Evolutionary conservation across 345 rosid species (phyloP).

Genomic region (Bruguiera sexangula): DNA sequence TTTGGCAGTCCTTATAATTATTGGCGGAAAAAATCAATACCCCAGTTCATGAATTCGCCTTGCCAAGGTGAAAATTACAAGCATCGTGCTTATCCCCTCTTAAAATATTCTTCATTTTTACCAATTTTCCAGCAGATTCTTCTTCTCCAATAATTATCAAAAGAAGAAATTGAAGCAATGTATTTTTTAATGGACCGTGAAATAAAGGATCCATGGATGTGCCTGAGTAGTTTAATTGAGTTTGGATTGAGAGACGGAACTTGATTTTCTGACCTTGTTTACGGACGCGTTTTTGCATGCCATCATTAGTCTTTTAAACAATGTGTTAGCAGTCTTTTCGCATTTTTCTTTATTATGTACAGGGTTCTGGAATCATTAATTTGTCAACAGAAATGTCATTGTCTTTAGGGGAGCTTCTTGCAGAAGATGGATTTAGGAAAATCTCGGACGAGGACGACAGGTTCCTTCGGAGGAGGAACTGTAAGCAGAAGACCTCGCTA

Average conservation of each 20-base stretch:
- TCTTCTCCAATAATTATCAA: background rate
- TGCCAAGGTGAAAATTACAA: conserved; percentile 1
- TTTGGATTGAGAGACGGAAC: background rate
- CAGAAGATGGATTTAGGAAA: conserved; percentile 56
- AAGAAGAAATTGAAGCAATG: background rate
- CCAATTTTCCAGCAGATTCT: background rate
- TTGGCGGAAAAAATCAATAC: background rate
- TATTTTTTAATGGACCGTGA: background rate
- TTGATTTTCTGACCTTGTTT: background rate
- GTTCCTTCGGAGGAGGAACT: conserved; percentile 33
- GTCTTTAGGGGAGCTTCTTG: conserved; percentile 61
- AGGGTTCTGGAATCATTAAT: background rate
- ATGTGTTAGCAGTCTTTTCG: background rate
- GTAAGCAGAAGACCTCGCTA: conserved; percentile 15
- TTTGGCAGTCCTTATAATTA: conserved; percentile 13
- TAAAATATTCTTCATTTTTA: conserved; percentile 14
- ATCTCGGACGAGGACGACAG: conserved; percentile 32
- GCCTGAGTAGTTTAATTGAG: background rate
- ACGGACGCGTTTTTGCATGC: background rate
- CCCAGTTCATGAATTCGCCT: conserved; percentile 19
- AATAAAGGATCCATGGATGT: background rate
- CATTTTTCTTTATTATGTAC: background rate
- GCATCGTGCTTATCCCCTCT: background rate
- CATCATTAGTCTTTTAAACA: background rate
- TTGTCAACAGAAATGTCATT: conserved; percentile 39